phyloP scores from a whole-genome alignment of 2,329 filamentous ascomycete genomes.

The Amylocarpus encephaloides region DNA sequence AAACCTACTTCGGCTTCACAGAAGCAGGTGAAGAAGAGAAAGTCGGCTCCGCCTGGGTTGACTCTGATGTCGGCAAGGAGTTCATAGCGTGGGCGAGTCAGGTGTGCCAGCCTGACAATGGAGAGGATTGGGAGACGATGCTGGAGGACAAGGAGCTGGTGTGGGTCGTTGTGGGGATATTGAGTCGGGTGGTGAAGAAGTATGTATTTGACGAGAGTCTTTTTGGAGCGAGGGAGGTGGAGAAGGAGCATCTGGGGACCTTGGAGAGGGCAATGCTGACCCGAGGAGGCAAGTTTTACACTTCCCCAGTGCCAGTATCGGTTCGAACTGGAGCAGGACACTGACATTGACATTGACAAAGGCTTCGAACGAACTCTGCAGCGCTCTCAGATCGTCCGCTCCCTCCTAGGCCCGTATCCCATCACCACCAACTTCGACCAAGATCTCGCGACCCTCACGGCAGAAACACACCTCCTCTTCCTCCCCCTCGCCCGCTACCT shows the following conservation, averaged over 20 bases:
- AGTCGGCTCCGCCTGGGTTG: background rate
- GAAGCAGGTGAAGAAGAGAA: constrained; percentile 14
- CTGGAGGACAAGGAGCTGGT: constrained; percentile 16
- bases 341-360: constrained; percentile 9
- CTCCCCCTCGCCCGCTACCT: constrained; percentile 22
- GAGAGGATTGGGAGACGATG: constrained; percentile 23
- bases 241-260: constrained; percentile 17
- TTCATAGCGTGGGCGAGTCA: constrained; percentile 19
- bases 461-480: constrained; percentile 39
- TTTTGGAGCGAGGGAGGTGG: constrained; percentile 20
- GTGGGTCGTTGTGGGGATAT: constrained; percentile 22
- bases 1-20: constrained; percentile 15
- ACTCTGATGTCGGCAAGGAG: constrained; percentile 11
- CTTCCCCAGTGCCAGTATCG: background rate
- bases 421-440: constrained; percentile 32
- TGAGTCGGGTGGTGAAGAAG: constrained; percentile 19
- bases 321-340: background rate
- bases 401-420: constrained; percentile 14
- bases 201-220: constrained; percentile 24
- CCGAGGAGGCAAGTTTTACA: constrained; percentile 18
- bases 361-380: constrained; percentile 21
- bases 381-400: constrained; percentile 16
- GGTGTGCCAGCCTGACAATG: constrained; percentile 22
- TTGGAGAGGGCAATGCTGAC: constrained; percentile 22
- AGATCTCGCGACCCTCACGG: constrained; percentile 44